These are phyloP conservation scores for Atkinsonella hypoxylon DNA, from an alignment of 2,329 filamentous ascomycete species.

Conservation along the genomic window DNA sequence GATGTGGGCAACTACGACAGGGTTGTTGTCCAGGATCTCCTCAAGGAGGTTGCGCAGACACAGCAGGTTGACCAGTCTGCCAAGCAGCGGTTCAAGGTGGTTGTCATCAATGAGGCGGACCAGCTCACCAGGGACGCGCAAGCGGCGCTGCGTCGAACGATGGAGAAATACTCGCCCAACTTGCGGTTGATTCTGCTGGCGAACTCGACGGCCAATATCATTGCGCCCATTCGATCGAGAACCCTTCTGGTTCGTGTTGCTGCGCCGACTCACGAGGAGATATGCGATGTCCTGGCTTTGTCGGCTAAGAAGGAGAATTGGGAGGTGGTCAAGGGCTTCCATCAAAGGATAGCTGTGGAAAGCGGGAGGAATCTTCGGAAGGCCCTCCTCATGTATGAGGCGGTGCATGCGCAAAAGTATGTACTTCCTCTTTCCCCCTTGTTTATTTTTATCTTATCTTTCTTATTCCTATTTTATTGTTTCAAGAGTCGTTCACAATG, in stretches of 20 bases:
- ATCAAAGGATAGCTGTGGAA: constrained; percentile 76
- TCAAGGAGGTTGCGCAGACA: constrained; percentile 97
- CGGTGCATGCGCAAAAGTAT: constrained; percentile 94
- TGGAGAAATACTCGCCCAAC: constrained; percentile 99
- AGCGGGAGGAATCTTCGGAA: constrained; percentile 83
- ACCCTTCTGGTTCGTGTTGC: constrained; percentile 86
- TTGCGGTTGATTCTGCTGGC: constrained; percentile 81
- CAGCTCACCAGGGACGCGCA: constrained; percentile 89
- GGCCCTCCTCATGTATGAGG: constrained; percentile 92
- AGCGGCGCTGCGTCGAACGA: constrained; percentile 84
- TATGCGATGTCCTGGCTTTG: constrained; percentile 61
- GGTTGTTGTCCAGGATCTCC: constrained; percentile 86
- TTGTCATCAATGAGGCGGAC: constrained; percentile 98
- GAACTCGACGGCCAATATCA: constrained; percentile 96
- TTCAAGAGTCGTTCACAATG: too few species aligned
- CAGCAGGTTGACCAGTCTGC: constrained; percentile 95
- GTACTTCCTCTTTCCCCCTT: constrained; percentile 16
- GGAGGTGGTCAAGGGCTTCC: constrained; percentile 62
- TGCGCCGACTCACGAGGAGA: constrained; percentile 76
- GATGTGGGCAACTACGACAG: constrained; percentile 95
- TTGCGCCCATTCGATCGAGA: constrained; percentile 90
- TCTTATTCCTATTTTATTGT: too few species aligned
- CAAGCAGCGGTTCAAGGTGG: constrained; percentile 91
- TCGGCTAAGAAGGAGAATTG: constrained; percentile 72
- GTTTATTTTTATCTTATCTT: too few species aligned